These are phyloP conservation scores for Xylaria scruposa DNA, from an alignment of 495 filamentous ascomycete species.

Conservation along the genomic window DNA sequence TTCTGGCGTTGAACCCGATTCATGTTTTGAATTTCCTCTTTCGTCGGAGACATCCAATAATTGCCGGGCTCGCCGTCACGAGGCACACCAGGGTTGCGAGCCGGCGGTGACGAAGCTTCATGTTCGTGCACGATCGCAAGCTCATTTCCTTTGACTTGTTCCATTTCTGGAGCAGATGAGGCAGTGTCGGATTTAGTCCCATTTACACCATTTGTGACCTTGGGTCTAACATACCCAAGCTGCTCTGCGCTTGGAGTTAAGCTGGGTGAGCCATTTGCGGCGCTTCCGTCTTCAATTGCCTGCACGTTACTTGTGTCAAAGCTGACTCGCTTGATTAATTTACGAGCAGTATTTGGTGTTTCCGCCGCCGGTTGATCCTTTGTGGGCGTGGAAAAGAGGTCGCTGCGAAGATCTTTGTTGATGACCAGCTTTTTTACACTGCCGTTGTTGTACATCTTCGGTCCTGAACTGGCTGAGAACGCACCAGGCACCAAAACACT, in stretches of 20 bases:
- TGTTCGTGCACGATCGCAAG: slow-evolving; percentile 82
- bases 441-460: slow-evolving; percentile 61
- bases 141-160: slow-evolving; percentile 75
- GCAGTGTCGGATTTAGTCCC: slow-evolving; percentile 51
- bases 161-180: slow-evolving; percentile 66
- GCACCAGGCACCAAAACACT: slow-evolving; percentile 87
- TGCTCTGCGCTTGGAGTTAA: slow-evolving; percentile 65
- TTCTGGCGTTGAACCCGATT: slow-evolving; percentile 72
- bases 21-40: slow-evolving; percentile 75
- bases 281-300: slow-evolving; percentile 47
- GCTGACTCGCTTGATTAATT: slow-evolving; percentile 84
- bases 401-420: slow-evolving; percentile 80
- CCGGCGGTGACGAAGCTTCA: slow-evolving; percentile 49
- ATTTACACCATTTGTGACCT: slow-evolving; percentile 58
- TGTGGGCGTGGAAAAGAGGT: slow-evolving; percentile 69
- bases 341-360: slow-evolving; percentile 58
- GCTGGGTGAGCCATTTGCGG: slow-evolving; percentile 51
- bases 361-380: slow-evolving; percentile 52
- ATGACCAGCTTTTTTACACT: slow-evolving; percentile 90
- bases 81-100: slow-evolving; percentile 29
- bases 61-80: slow-evolving; percentile 67
- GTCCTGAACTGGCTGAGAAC: slow-evolving; percentile 72
- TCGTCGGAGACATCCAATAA: slow-evolving; percentile 84
- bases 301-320: slow-evolving; percentile 71
- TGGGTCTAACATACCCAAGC: slow-evolving; percentile 69